Base-by-base conservation (phyloP, 2,329 filamentous ascomycete species). In the Pezicula carpinea region DNA sequence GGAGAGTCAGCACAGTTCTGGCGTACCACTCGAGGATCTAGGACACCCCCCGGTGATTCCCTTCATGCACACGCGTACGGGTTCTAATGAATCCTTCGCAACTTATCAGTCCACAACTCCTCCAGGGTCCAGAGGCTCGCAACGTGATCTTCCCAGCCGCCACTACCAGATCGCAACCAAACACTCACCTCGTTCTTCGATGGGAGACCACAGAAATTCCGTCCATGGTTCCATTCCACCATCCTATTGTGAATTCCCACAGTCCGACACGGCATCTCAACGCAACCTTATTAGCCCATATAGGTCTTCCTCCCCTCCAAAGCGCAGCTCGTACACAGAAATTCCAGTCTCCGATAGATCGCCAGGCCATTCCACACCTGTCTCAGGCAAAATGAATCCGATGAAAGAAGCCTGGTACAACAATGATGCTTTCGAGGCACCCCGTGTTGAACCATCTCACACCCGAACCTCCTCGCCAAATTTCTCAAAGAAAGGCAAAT, bases 1-100 rank as follows among this genome's bases (percentile, higher is more conserved):
- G 13, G 71, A 73, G 44, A 61, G 60, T 22, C 70, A 67, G 39
- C 67, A 66, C 35, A 65, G 66, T 17, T 77, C 74, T 0, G 69
- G 69, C 4, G 58, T 67, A 1, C 64, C 70, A 0, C 71, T 74
- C 48, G 69, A 75, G 44, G 67, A 70, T 32, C 55, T 74, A 6
- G 68, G 69, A 31, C 70, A 70, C 2, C 76, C 76, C 1, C 73
- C 72, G 1, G 77, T 77, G 1, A 74, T 96, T 42, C 83, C 90
- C 0, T 96, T 95, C 66, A 79, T 87, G 67, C 84, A 93, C 61
- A 95, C 87, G 0, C 80, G 90, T 29, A 75, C 72, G 14, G 71
- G 77, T 39, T 88, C 83, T 2, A 75, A 77, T 10, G 75, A 77
- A 26, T 81, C 79, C 4, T 66, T 75, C 40, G 69, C 69, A 19